Evolutionary conservation across 2,329 filamentous ascomycete species (phyloP).

Genomic region (Monosporascus sp.): DNA sequence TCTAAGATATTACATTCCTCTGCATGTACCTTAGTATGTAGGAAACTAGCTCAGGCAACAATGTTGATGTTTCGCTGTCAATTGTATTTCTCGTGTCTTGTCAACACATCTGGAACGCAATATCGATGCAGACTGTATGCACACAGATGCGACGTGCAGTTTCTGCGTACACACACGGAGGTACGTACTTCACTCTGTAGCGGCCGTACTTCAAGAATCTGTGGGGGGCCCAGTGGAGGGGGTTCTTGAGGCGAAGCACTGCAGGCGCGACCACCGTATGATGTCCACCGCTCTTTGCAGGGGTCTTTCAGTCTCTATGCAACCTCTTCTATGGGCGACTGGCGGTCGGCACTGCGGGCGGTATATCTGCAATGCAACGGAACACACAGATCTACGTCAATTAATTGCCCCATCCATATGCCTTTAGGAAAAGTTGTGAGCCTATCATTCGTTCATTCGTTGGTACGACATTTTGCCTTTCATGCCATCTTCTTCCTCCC

Average conservation of each 20-base stretch:
- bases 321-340: slow-evolving; percentile 23
- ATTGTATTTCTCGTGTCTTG: too few relatives aligned
- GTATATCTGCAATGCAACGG: background rate
- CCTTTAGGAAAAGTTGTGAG: background rate
- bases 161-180: too few relatives aligned
- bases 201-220: background rate
- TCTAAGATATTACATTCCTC: too few relatives aligned
- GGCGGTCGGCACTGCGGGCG: slow-evolving; percentile 18
- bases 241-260: slow-evolving; percentile 10
- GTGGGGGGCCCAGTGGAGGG: background rate
- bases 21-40: too few relatives aligned
- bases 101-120: too few relatives aligned
- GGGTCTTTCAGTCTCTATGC: slow-evolving; percentile 20
- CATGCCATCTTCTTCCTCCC: background rate
- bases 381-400: background rate
- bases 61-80: too few relatives aligned
- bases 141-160: too few relatives aligned
- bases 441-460: background rate
- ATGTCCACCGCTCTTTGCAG: slow-evolving; percentile 28
- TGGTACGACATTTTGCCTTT: background rate
- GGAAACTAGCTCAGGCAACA: too few relatives aligned
- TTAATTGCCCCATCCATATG: background rate
- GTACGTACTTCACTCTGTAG: too few relatives aligned
- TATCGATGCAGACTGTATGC: too few relatives aligned
- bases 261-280: slow-evolving; percentile 16